Base-by-base conservation (phyloP, 768 basidiomycete genomes). In the Calvatia gigantea region DNA sequence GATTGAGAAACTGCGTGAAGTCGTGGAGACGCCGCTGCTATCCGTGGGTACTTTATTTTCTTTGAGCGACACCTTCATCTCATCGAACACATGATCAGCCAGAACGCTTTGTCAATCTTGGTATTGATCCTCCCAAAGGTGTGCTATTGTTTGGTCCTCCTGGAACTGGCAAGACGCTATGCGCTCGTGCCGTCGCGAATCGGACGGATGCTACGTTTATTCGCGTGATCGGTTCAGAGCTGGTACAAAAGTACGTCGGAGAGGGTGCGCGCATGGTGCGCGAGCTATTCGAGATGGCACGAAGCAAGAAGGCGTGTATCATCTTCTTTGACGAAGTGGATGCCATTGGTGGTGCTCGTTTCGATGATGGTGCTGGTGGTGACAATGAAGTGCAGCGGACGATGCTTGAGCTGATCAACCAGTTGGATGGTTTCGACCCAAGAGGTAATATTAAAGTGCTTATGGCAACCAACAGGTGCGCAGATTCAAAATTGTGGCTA, bases 301-400 rank as follows among this genome's bases (percentile, higher is more conserved):
- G 97, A 59, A 87, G 87, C 61, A 98, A 98, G 78, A 98, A 98
- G 73, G 97, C 97, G 1, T 98, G 97, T 66, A 98, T 99, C 67
- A 98, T 99, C 66, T 99, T 99, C 75, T 98, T 99, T 61, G 97
- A 99, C 63, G 97, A 98, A 77, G 85, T 99, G 12, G 97, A 98
- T 64, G 97, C 97, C 43, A 93, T 98, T 58, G 97, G 97, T 69
- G 97, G 97, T 52, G 97, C 97, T 15, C 84, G 97, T 46, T 97
- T 96, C 65, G 97, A 98, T 65, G 97, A 99, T 66, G 97, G 97
- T 52, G 97, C 95, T 29, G 97, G 97, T 32, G 97, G 97, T 29
- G 97, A 99, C 62, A 98, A 99, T 65, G 97, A 99, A 67, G 97
- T 99, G 39, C 97, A 99, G 73, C 77, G 97, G 68, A 99, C 97